Evolutionary conservation across 306 rosid species (phyloP).

Genomic region (Cajanus cajan): DNA sequence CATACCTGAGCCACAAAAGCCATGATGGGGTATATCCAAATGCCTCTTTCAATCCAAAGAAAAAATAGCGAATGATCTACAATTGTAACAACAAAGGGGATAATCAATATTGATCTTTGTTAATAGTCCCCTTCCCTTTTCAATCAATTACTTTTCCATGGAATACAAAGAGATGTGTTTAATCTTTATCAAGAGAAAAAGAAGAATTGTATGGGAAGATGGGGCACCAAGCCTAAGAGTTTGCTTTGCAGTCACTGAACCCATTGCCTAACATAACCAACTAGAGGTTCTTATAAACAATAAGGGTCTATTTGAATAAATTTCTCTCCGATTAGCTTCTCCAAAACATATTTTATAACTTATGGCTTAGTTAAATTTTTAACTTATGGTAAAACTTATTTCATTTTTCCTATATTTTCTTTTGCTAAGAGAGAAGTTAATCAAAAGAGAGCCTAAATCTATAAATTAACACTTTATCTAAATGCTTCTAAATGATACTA

Average conservation of each 20-base stretch:
- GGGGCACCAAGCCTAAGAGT: background rate
- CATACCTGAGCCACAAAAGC: slow-evolving; percentile 8
- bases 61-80: background rate
- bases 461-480: background rate
- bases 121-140: background rate
- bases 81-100: background rate
- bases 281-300: background rate
- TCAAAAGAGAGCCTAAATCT: background rate
- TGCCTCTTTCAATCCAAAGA: slow-evolving; percentile 5
- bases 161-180: background rate
- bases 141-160: background rate
- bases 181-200: background rate
- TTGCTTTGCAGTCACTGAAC: background rate
- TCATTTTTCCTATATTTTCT: too few relatives aligned
- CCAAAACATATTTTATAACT: too few relatives aligned
- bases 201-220: background rate
- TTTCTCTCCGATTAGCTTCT: too few relatives aligned
- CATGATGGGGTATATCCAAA: background rate
- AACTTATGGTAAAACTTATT: too few relatives aligned
- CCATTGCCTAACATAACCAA: background rate
- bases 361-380: too few relatives aligned
- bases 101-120: background rate
- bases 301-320: too few relatives aligned
- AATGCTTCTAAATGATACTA: background rate
- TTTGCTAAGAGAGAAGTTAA: too few relatives aligned